These are phyloP conservation scores for Debaryomyces robertsiae DNA, from an alignment of 1,139 yeast species.

Conservation along the genomic window DNA sequence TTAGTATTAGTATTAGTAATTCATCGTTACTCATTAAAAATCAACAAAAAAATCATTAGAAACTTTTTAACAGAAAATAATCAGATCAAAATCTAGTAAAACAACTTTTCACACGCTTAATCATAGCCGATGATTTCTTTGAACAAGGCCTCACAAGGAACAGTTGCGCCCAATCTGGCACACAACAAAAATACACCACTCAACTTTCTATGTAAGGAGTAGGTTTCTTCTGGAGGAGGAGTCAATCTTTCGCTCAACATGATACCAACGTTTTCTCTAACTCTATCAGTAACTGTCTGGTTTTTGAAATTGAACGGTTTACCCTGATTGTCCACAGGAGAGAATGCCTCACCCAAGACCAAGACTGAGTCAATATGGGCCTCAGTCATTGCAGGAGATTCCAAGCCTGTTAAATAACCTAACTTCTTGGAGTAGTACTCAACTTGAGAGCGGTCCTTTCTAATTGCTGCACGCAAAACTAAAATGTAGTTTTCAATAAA, in stretches of 20 bases:
- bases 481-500: slow-evolving; percentile 72
- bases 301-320: slow-evolving; percentile 66
- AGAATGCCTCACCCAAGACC: slow-evolving; percentile 91
- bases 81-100: not conserved
- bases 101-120: slow-evolving; percentile 2
- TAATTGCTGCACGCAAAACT: slow-evolving; percentile 76
- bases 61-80: slow-evolving; percentile 6
- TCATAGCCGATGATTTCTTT: slow-evolving; percentile 63
- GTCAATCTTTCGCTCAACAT: slow-evolving; percentile 91
- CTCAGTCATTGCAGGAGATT: slow-evolving; percentile 80
- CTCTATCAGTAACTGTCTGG: slow-evolving; percentile 94
- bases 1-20: slow-evolving; percentile 11
- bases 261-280: slow-evolving; percentile 77
- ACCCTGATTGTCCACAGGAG: slow-evolving; percentile 52
- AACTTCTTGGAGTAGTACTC: slow-evolving; percentile 67
- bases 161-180: slow-evolving; percentile 79
- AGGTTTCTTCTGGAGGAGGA: slow-evolving; percentile 98
- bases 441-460: slow-evolving; percentile 65
- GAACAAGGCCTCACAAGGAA: slow-evolving; percentile 80
- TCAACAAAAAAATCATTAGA: slow-evolving; percentile 7
- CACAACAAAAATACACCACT: slow-evolving; percentile 93
- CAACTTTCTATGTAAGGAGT: slow-evolving; percentile 89
- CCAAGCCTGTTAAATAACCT: slow-evolving; percentile 92
- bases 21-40: slow-evolving; percentile 12
- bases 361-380: slow-evolving; percentile 92